Base-by-base conservation (phyloP, 192 early-diverging fungal genomes). In the Umbelopsis sp. region DNA sequence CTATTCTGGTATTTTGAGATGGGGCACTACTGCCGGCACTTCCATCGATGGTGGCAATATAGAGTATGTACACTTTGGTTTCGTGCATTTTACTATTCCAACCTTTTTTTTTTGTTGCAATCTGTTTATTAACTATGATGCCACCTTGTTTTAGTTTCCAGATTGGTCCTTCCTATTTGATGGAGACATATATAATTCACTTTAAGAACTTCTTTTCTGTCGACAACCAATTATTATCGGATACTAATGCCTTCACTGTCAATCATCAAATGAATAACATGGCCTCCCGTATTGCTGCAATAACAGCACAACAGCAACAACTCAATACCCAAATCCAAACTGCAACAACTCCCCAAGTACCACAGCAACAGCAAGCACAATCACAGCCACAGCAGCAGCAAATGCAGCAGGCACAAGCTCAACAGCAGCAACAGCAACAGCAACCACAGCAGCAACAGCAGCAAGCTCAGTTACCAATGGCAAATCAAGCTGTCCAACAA, bases 1-100 rank as follows among this genome's bases (percentile, higher is more conserved):
- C 24, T 86, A 87, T 73, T 86, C 90, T 70, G 88, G 86, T 11
- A 80, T 92, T 8, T 83, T 92, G 84, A 86, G 91, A 36, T 87
- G 84, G 84, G 91, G 91, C 49, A 85, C 81, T 6, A 74, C 84
- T 9, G 84, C 80, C 1, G 90, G 91, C 36, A 89, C 90, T 1
- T 84, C 86, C 22, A 77, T 91, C 50, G 83, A 89, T 52, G 91
- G 91, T 49, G 88, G 86, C 20, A 88, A 84, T 38, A 82, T 84
- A 65, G 83, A 81, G 82, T 92, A 86, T 31, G 77, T 68, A n/a
- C 0, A 24, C 26, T 20, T 29, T 51, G 25, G 24, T 62, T 44
- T 4, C 11, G 1, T 34, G 4, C 7, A 25, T 5, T 7, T 9
- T 44, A 20, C 38, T 54, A 22, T 36, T 62, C 14, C n/a, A 45